Evolutionary conservation across 305 asterid species (phyloP), one percentile per base, ranked within the genome.

Genomic region (Solanum hybrid): DNA sequence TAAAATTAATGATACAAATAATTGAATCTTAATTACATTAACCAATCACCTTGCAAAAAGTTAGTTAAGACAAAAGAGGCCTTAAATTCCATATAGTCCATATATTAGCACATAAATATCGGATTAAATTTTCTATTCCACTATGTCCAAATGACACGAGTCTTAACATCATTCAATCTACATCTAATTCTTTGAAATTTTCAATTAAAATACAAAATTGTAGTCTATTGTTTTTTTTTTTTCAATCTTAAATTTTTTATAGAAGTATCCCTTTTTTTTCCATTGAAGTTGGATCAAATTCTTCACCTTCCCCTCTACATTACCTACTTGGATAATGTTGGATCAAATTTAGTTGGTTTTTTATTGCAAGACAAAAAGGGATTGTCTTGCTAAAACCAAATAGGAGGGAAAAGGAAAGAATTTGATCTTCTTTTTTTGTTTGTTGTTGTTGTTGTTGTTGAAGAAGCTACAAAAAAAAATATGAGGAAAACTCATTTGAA

Each of bases 401-500:
- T 39, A 45, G 33, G 61, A 80, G 79, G 87, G 83, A 87, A 51
- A 38, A 73, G 87, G 29, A 57, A 22, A 57, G 93, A 94, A 91
- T 91, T 92, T 95, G 97, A 94, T 92, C 91, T 73, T 87, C 90
- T 87, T 29, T 95, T 94, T 89, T 61, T 61, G 26, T 61, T 61
- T 61, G 72, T 61, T 61, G 72, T 61, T 61, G 72, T 61, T 61
- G 72, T 61, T 20, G 72, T 61, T 17, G 70, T 57, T 61, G 27
- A 22, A 61, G 90, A 90, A 89, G 20, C 15, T n/a, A 92, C 15
- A 81, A 80, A 17, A 92, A 90, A 89, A 91, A 92, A 83, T 41
- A 96, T 94, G 96, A 96, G 89, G 95, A 94, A 88, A 91, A 91
- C 87, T 89, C 77, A 92, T 76, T 90, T 96, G 51, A 96, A 93